These are phyloP conservation scores for Cutaneotrichosporon sp. DNA, from an alignment of 1,284 basidiomycete genomes.

Conservation along the genomic window DNA sequence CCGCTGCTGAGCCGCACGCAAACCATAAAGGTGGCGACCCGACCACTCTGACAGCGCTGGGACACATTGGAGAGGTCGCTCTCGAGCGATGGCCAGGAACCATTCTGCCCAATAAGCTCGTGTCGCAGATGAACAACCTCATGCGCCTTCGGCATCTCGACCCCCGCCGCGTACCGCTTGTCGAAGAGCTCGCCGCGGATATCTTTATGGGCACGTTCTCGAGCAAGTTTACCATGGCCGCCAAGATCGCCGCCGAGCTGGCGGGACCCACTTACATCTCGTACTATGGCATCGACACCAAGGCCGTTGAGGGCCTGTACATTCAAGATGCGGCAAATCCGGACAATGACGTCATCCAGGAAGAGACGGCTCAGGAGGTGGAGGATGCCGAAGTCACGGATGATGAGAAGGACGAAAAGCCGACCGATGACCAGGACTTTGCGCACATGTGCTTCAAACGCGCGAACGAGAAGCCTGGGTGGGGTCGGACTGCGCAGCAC, in stretches of 20 bases:
- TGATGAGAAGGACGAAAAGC: not conserved
- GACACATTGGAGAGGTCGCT: slow-evolving; percentile 1
- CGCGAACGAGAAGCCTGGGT: not conserved
- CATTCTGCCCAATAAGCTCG: slow-evolving; percentile 15
- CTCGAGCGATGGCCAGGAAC: slow-evolving; percentile 17
- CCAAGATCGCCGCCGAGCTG: slow-evolving; percentile 3
- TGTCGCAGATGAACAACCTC: slow-evolving; percentile 14
- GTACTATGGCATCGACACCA: slow-evolving; percentile 14
- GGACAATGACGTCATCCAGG: not conserved
- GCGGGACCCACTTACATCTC: slow-evolving; percentile 1
- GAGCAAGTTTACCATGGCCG: slow-evolving; percentile 12
- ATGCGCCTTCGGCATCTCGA: not conserved
- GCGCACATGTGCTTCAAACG: slow-evolving; percentile 7
- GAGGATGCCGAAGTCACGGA: not conserved
- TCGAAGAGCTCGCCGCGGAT: slow-evolving; percentile 18
- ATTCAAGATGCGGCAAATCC: not conserved
- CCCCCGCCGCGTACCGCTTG: not conserved
- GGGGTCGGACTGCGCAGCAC: not conserved
- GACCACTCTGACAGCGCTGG: slow-evolving; percentile 2
- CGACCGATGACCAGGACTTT: not conserved
- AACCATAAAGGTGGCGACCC: not conserved
- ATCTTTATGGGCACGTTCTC: slow-evolving; percentile 19
- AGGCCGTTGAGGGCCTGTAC: not conserved
- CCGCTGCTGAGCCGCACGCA: not conserved
- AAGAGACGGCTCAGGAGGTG: not conserved